These are phyloP conservation scores for Scolecobasidium constrictum DNA, from an alignment of 2,329 filamentous ascomycete genomes.

Conservation along the genomic window DNA sequence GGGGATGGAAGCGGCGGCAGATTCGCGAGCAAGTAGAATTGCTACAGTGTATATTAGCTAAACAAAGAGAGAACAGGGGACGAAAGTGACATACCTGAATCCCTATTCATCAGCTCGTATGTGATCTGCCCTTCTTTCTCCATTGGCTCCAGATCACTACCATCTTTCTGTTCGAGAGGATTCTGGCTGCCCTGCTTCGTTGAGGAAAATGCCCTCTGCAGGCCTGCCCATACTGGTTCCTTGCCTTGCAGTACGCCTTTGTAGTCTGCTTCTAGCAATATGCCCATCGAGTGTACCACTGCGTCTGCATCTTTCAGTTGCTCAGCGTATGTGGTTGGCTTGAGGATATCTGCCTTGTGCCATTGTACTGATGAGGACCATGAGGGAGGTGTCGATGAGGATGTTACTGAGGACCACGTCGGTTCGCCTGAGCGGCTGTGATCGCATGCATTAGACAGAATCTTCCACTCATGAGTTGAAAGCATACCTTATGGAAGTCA, in stretches of 20 bases:
- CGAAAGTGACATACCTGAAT: constrained; percentile 42
- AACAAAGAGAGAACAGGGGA: background rate
- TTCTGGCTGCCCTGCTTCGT: constrained; percentile 53
- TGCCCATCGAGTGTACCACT: constrained; percentile 92
- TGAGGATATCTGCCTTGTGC: constrained; percentile 80
- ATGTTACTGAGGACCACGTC: constrained; percentile 69
- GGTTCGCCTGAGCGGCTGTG: constrained; percentile 69
- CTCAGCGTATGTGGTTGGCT: constrained; percentile 66
- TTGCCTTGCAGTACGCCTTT: constrained; percentile 79
- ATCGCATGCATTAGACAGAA: background rate
- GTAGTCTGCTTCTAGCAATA: constrained; percentile 94
- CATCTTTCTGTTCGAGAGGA: constrained; percentile 52
- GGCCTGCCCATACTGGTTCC: constrained; percentile 68
- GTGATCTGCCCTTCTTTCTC: constrained; percentile 69
- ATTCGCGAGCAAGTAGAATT: constrained; percentile 70
- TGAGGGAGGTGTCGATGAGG: constrained; percentile 55
- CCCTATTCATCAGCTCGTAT: constrained; percentile 96
- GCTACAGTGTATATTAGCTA: constrained; percentile 35
- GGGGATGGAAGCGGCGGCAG: constrained; percentile 50
- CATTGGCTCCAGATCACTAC: constrained; percentile 47
- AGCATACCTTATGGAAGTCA: constrained; percentile 76
- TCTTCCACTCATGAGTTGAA: background rate
- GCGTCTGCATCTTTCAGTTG: constrained; percentile 69
- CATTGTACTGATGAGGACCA: constrained; percentile 81
- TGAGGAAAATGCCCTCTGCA: constrained; percentile 67